These are phyloP conservation scores for Globisporangium acanthophoron DNA, from an alignment of 352 stramenopile species.

Conservation along the genomic window DNA sequence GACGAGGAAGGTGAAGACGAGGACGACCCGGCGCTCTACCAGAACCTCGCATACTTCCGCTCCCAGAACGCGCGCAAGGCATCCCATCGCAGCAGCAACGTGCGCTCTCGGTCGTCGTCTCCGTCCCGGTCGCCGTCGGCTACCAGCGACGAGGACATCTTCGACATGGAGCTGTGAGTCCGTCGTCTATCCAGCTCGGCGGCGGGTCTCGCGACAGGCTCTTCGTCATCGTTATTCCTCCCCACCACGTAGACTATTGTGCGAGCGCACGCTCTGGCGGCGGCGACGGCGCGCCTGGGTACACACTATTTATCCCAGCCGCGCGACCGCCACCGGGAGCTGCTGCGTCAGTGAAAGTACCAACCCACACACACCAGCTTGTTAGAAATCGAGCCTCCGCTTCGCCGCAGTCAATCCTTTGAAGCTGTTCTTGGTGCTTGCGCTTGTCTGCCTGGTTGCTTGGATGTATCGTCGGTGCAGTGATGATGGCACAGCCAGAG, in stretches of 20 bases:
- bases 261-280: background rate
- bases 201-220: too few species aligned
- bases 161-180: conserved; percentile 59
- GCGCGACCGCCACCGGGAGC: background rate
- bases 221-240: too few species aligned
- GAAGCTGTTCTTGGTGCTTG: too few species aligned
- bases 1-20: conserved; percentile 39
- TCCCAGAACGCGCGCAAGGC: conserved; percentile 33
- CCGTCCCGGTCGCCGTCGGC: background rate
- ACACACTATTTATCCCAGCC: background rate
- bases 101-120: conserved; percentile 8
- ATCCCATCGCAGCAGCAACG: conserved; percentile 1
- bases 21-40: conserved; percentile 56
- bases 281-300: background rate
- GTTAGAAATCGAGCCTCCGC: background rate
- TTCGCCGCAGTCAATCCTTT: background rate
- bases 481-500: too few species aligned
- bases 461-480: too few species aligned
- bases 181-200: too few species aligned
- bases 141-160: conserved; percentile 48
- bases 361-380: background rate
- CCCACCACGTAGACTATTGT: background rate
- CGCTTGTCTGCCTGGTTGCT: too few species aligned
- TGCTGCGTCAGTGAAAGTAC: background rate
- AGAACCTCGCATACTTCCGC: conserved; percentile 64